Conservation (phyloP, 495 filamentous ascomycete species). For the Aspergillus baeticus region DNA sequence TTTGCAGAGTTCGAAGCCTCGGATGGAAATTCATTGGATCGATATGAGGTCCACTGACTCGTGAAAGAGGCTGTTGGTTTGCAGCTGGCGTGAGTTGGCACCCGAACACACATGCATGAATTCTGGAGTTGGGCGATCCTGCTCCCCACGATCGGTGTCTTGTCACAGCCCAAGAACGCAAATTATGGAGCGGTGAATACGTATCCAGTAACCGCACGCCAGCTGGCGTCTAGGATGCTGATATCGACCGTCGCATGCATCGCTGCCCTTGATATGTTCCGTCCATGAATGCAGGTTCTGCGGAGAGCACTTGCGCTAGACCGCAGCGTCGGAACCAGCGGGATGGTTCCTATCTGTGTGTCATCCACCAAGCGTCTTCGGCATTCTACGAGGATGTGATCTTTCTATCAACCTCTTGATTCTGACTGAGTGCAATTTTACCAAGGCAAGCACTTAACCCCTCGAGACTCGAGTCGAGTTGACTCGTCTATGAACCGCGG, state of each 20-base stretch:
- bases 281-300: no score
- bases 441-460: no score
- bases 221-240: not conserved
- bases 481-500: no score
- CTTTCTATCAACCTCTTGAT: no score
- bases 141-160: not conserved
- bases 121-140: not conserved
- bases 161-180: not conserved
- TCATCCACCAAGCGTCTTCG: no score
- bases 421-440: no score
- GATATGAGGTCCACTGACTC: not conserved
- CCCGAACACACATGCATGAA: not conserved
- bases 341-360: not conserved
- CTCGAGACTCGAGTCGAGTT: no score
- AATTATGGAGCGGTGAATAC: not conserved
- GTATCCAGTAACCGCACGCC: not conserved
- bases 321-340: not conserved
- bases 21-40: no score
- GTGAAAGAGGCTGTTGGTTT: not conserved
- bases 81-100: not conserved
- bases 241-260: not conserved
- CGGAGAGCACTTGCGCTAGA: no score
- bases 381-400: not conserved
- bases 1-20: no score
- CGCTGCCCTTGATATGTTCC: no score